Base-by-base conservation (phyloP, 2,329 filamentous ascomycete genomes). In the Xylaria sp. region DNA sequence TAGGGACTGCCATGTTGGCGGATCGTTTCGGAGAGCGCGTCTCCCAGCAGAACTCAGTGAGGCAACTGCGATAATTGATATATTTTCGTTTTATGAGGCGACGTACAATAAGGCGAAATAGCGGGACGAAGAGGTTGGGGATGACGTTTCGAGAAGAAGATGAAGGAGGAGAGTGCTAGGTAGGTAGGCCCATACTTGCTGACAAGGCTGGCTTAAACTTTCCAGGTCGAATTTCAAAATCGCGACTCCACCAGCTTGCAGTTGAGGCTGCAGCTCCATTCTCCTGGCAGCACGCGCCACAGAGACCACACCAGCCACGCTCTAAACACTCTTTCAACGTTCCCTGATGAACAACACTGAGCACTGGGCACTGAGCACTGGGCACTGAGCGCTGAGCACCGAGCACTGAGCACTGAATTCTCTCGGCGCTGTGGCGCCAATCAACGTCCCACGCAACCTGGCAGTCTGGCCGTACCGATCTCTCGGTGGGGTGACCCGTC, bases 1-100 rank as follows among this genome's bases (percentile, higher is more conserved):
- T 95, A 63, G 80, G 74, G 62, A 78, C 72, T 67, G 83, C 84
- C 85, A 87, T 88, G 69, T 72, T 78, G 74, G 63, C 56, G 37
- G 42, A 49, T 29, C 20, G 52, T 29, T 50, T 40, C 43, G 43
- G 58, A 57, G 48, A 50, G 45, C 48, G 60, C 59, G 56, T 61
- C 46, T 54, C 49, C 50, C 22, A 24, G 17, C 48, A 46, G 21
- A 26, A 42, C 13, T 38, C 16, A 39, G 26, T 38, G 43, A 9
- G 29, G 43, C 42, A 50, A n/a, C 54, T 52, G 58, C 45, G 57
- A 54, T 24, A 29, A 58, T 24, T 54, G 26, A 50, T 26, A 44
- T 46, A 21, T 37, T 39, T 38, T 24, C 46, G 39, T 39, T 48
- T 21, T 41, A 16, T 41, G n/a, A n/a, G n/a, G n/a, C n/a, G n/a